A percentile compares a stretch with the other conserved stretches of the same genome.
phyloP scores from a whole-genome alignment of 257 asterid genomes.

The Fraxinus quadrangulata region DNA sequence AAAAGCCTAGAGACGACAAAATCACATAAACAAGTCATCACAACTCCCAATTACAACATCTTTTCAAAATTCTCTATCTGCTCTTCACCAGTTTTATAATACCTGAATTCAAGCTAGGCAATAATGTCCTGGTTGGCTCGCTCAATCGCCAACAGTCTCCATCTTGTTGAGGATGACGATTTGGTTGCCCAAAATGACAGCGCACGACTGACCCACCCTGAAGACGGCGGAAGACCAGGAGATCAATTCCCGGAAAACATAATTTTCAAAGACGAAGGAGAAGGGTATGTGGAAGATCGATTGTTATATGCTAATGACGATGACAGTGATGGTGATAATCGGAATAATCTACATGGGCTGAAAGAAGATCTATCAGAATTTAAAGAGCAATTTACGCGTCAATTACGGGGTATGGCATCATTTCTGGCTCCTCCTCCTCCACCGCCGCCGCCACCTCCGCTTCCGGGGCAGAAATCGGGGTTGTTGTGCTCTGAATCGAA shows the following conservation, averaged over 20 bases:
- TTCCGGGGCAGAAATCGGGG: constrained; percentile 24
- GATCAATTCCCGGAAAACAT: constrained; percentile 27
- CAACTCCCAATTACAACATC: constrained; percentile 7
- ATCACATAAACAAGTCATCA: constrained; percentile 19
- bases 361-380: constrained; percentile 88
- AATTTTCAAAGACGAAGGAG: constrained; percentile 31
- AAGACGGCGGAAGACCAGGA: constrained; percentile 23
- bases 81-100: constrained; percentile 24
- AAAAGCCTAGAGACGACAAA: constrained; percentile 20
- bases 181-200: constrained; percentile 24
- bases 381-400: constrained; percentile 74
- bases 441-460: constrained; percentile 52
- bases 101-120: constrained; percentile 22
- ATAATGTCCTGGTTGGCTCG: constrained; percentile 94
- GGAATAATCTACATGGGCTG: constrained; percentile 61
- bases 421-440: constrained; percentile 93
- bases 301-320: constrained; percentile 26
- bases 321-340: constrained; percentile 18
- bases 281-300: constrained; percentile 38
- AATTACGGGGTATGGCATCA: constrained; percentile 93
- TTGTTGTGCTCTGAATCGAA: constrained; percentile 18
- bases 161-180: constrained; percentile 54
- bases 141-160: constrained; percentile 79
- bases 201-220: constrained; percentile 22
- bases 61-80: constrained; percentile 23